Base-by-base conservation (phyloP, 1,284 basidiomycete genomes). In the Cryptococcus hybrid region DNA sequence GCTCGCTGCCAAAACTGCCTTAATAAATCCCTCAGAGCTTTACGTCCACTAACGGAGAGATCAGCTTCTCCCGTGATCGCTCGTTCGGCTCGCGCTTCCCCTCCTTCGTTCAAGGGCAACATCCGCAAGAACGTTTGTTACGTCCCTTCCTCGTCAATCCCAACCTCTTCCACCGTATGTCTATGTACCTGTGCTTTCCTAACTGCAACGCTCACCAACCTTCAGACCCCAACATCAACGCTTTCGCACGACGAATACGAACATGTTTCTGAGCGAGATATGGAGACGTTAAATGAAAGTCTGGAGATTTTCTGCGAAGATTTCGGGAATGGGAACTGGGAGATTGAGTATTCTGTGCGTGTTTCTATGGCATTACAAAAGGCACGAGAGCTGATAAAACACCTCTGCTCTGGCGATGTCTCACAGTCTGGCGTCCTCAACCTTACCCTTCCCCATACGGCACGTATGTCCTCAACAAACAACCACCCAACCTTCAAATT, bases 381-480 rank as follows among this genome's bases (percentile, higher is more conserved):
- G 6, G 34, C 5, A 9, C 1, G 11, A 18, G 35, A 35, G n/a
- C 8, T 34, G 47, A 34, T 50, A 38, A 44, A 44, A 15, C n/a
- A 24, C 47, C 5, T 42, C 40, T 48, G n/a, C 5, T 8, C 18
- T 48, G 47, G 13, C 15, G 47, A 34, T 53, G 34, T n/a, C 36
- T 56, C 45, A 12, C 72, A 91, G 89, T 85, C 86, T 65, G 95
- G 95, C 30, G 95, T 99, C 37, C 80, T 99, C 58, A 99, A 92
- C 2, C 84, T 98, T 52, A 82, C 83, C 49, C 82, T 97, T 15
- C 92, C 89, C 81, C 84, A 7, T 82, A 88, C 61, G 94, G 94
- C 15, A 98, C 91, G n/a, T 99, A 97, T 80, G 95, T 98, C 44
- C 90, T 99, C 80, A 99, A 99, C 81, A 99, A 99, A 82, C 95